phyloP scores from a whole-genome alignment of 441 rosid species.

The Bocquillonia castaneifolia region DNA sequence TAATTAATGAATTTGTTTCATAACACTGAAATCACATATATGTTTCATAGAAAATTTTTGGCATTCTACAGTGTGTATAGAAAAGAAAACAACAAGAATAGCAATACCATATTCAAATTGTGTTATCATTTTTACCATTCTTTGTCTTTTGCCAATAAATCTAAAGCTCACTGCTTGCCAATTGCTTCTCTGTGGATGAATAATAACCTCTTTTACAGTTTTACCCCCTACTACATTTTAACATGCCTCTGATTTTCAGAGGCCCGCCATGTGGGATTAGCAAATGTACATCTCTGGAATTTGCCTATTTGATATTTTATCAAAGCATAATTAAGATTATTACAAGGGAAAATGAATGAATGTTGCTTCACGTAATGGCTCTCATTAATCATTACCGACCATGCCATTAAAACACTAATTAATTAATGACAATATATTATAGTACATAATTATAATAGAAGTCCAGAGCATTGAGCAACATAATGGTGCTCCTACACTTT shows the following conservation, averaged over 20 bases:
- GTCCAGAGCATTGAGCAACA: too few species aligned
- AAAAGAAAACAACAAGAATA: constrained; percentile 1
- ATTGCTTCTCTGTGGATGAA: neutral
- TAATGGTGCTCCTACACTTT: too few species aligned
- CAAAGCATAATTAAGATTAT: constrained; percentile 7
- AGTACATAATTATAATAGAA: too few species aligned
- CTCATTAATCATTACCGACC: too few species aligned
- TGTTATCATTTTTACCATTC: neutral
- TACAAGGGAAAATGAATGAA: neutral
- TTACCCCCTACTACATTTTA: neutral
- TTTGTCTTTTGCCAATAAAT: neutral
- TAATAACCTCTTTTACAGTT: neutral
- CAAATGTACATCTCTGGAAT: neutral
- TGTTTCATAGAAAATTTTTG: constrained; percentile 26
- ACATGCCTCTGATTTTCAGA: neutral
- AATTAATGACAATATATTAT: too few species aligned
- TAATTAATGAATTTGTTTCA: neutral
- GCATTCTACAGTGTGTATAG: constrained; percentile 29
- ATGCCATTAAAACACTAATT: too few species aligned
- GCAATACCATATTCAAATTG: neutral
- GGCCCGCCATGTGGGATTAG: neutral
- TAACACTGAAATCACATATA: neutral
- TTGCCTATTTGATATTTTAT: neutral
- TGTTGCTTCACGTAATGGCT: too few species aligned
- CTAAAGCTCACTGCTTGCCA: neutral